Evolutionary conservation across 2,329 filamentous ascomycete genomes (phyloP), one percentile per base, ranked within the genome.

Genomic region (Penicillium oxalicum): DNA sequence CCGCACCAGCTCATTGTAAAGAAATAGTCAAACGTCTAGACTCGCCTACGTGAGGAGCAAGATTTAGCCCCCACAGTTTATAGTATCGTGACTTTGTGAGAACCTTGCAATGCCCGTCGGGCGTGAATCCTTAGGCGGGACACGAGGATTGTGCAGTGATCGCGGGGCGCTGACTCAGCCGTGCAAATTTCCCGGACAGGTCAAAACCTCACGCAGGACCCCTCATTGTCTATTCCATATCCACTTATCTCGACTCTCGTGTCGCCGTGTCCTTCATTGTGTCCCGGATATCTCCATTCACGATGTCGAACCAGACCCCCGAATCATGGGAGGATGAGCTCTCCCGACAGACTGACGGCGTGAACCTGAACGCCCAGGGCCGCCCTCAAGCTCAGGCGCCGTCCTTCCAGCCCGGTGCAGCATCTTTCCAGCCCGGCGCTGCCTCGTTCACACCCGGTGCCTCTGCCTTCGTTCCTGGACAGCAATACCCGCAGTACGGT

Each of bases 301-400:
- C 48, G 65, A 95, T 95, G 90, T 86, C 91, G 62, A 84, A 91
- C 70, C 67, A 69, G 47, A 68, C 67, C 32, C 87, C 89, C 64
- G 90, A 95, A 71, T 95, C 90, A 54, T 97, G 93, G 88, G 91
- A 97, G 74, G 89, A 95, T 65, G 88, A 91, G 64, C 82, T 95
- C 70, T 81, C 87, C 54, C 83, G 83, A 62, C 87, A 91, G 76
- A 74, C 87, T 34, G 81, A 86, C 69, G 84, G 86, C 68, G 79
- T 90, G 70, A 88, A 89, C 69, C 68, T 91, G 64, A 87, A 86
- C 60, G 74, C 71, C 50, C 71, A 74, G 55, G 62, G 53, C 54
- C 57, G 77, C 71, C 70, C 74, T 70, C 61, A 69, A 51, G 71
- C 78, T 32, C 73, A 68, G 51, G 78, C 73, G 9, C 70, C 74